Conservation (phyloP, 257 asterid species). For the Nicotiana tabacum region DNA sequence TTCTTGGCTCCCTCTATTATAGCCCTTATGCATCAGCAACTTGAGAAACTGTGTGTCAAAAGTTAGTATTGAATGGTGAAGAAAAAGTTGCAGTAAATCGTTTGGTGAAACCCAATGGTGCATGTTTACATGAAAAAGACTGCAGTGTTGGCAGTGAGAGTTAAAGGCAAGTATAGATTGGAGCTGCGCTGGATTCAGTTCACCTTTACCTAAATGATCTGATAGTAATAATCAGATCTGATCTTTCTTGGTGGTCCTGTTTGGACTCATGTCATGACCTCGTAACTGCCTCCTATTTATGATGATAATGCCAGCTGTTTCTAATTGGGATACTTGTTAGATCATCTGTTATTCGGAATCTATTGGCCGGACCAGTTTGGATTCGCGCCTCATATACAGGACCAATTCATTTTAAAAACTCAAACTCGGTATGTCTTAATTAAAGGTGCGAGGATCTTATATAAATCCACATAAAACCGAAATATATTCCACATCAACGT, state of each 20-base stretch:
- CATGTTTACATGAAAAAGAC: background rate
- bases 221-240: background rate
- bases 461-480: background rate
- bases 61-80: background rate
- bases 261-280: slow-evolving; percentile 23
- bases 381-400: too few relatives aligned
- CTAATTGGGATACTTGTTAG: background rate
- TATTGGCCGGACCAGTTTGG: too few relatives aligned
- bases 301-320: slow-evolving; percentile 34
- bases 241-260: slow-evolving; percentile 37
- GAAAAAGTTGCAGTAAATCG: background rate
- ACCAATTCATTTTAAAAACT: too few relatives aligned
- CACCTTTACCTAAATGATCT: background rate
- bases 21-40: background rate
- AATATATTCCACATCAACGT: background rate
- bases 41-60: background rate
- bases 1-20: background rate
- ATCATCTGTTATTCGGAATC: too few relatives aligned
- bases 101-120: background rate
- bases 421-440: too few relatives aligned
- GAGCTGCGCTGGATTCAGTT: slow-evolving; percentile 10
- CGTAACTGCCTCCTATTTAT: slow-evolving; percentile 29
- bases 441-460: too few relatives aligned
- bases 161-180: background rate
- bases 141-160: slow-evolving; percentile 4